Evolutionary conservation across 495 filamentous ascomycete genomes (phyloP), one percentile per base, ranked within the genome.

Genomic region (Pseudoneurospora amorphoporcata): DNA sequence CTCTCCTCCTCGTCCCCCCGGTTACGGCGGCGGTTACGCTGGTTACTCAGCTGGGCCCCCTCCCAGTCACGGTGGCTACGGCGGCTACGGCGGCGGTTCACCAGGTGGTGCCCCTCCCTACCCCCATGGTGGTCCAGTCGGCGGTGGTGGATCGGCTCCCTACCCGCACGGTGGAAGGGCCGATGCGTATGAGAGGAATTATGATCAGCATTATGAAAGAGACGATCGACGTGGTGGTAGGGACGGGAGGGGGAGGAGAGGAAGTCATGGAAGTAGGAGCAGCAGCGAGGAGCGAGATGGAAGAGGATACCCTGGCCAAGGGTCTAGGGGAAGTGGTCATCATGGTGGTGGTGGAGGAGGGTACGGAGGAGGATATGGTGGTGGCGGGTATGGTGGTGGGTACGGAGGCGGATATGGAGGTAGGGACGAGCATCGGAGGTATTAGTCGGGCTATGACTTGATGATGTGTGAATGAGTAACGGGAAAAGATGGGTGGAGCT

Each of bases 391-490:
- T 61, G 17, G 45, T 68, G 70, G 70, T 0, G 47, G 19, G 16
- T 68, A 71, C 37, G 37, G 65, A 16, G 71, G 65, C 4, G 71
- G 71, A 39, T 72, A 72, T 23, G 68, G 71, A 7, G 68, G 61
- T 6, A 41, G n/a, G 37, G 35, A 71, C 1, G 35, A 39, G 3
- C 6, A 39, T 17, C 38, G 32, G 38, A 69, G 14, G 14, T 73
- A 73, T 45, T 72, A 23, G 10, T 8, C n/a, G 23, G 45, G 45
- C 10, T 47, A 19, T 9, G 41, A 23, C 23, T 23, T 43, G 41
- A 4, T 12, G 39, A 12, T 40, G 39, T 12, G 39, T 9, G 8
- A 8, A 40, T 40, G 4, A 1, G 5, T 5, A 37, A 37, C 5
- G 35, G 19, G 45, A 6, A 12, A 19, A 10, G 19, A 8, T 37